Base-by-base conservation (phyloP, 768 basidiomycete genomes). In the Auricularia heimuer region DNA sequence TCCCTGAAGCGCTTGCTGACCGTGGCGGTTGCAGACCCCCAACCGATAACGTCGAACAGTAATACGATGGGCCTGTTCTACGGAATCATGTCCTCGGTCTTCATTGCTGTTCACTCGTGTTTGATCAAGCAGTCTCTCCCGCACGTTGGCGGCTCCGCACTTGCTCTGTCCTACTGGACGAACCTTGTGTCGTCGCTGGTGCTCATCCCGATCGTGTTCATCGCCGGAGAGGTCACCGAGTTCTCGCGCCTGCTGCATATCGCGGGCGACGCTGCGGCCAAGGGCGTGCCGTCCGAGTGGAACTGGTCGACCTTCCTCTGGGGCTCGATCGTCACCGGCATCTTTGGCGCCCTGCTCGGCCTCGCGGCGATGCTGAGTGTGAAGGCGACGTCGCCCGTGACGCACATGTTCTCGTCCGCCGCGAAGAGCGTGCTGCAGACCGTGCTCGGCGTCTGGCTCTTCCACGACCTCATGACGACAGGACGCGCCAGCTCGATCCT, bases 401-500 rank as follows among this genome's bases (percentile, higher is more conserved):
- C 79, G 24, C 80, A 81, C 67, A 81, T 80, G 78, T 72, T 78
- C 65, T 77, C 76, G 8, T 76, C 78, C 12, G 79, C 79, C 12
- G 77, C 77, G 1, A 72, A 79, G 64, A 78, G 79, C 24, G 79
- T 81, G 35, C 67, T 81, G 4, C 80, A 81, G 65, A 79, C 78
- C 18, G 72, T 78, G 64, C 65, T 79, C n/a, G 75, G 77, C 24
- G 73, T 78, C 29, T 77, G 73, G 70, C 34, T 77, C 42, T 80
- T 81, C 64, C 70, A 72, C 35, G 79, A 81, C 58, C 65, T 78
- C 64, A 71, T 80, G 62, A 76, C 76, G n/a, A 60, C 56, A 47
- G 92, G 92, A 4, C 92, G 93, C 35, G 87, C 83, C 4, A 80
- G 86, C 10, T 93, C 92, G 2, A 92, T 95, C 67, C 82, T 81